A percentile compares a stretch with the other conserved stretches of the same genome.
phyloP scores from a whole-genome alignment of 2,329 filamentous ascomycete genomes.

The Penicillium capsulatum region DNA sequence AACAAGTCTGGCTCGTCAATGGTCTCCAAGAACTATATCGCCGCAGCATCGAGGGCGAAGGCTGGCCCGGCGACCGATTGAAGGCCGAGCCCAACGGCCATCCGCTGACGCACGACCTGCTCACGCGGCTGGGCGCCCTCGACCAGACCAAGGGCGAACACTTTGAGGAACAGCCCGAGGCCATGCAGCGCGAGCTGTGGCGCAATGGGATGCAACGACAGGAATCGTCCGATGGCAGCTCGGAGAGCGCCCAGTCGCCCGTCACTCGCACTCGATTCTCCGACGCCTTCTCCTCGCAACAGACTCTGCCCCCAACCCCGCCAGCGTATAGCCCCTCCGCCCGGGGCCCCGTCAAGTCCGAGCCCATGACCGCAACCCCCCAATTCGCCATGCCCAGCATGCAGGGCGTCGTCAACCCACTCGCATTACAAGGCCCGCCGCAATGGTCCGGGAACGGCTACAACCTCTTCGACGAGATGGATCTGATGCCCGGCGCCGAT shows the following conservation, averaged over 20 bases:
- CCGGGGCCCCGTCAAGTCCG: conserved; percentile 26
- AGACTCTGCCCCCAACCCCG: conserved; percentile 39
- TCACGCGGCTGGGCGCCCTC: conserved; percentile 56
- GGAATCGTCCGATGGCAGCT: conserved; percentile 55
- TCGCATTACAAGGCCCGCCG: conserved; percentile 32
- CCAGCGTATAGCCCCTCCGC: conserved; percentile 38
- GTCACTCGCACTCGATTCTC: conserved; percentile 29
- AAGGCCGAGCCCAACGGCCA: conserved; percentile 51
- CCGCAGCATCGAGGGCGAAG: conserved; percentile 49
- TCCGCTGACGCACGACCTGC: conserved; percentile 61
- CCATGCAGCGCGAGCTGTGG: conserved; percentile 54
- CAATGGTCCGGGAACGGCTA: conserved; percentile 27
- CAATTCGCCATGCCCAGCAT: conserved; percentile 26
- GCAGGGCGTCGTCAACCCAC: conserved; percentile 36
- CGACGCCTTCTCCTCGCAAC: conserved; percentile 28
- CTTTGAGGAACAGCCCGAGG: conserved; percentile 57
- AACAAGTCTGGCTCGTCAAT: conserved; percentile 59
- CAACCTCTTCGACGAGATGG: conserved; percentile 32
- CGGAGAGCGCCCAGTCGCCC: conserved; percentile 51
- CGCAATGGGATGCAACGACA: conserved; percentile 51
- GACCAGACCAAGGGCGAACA: conserved; percentile 50
- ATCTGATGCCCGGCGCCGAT: conserved; percentile 29
- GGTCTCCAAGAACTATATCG: conserved; percentile 60
- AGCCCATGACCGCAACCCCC: conserved; percentile 10
- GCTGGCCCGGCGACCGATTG: conserved; percentile 54